Evolutionary conservation across 1,284 basidiomycete genomes (phyloP), one percentile per base, ranked within the genome.

Genomic region (Porodaedalea pini): DNA sequence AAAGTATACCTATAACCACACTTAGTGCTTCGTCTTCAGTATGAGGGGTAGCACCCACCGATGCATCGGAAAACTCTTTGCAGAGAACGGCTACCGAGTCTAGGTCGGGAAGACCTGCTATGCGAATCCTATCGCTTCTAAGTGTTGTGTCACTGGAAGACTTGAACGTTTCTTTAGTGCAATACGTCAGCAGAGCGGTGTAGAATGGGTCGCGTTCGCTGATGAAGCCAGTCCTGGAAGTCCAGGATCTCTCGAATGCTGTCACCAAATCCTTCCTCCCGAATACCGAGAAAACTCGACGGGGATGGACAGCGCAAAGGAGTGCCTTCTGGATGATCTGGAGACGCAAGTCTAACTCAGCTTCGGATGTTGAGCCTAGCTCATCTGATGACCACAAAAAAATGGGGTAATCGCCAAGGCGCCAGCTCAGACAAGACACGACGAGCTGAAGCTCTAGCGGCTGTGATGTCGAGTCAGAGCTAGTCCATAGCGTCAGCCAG

Each of bases 401-500:
- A 57, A 81, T 72, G 27, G 80, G 81, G 58, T 79, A 74, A 37
- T 77, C 70, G 54, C 80, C 76, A 39, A 75, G 63, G 11, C 70
- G 70, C 61, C 71, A 75, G 53, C 66, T 69, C 55, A 77, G 70
- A 62, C 78, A 81, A n/a, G 81, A 70, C 49, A 82, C 56, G 40
- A 77, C 73, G 44, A 81, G 64, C 39, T 81, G 77, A 49, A 81
- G 72, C 11, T 68, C 70, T 13, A 73, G 71, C 23, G 63, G 58
- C 10, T 59, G 54, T 23, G 67, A 67, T 11, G 66, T 58, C 17
- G 70, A 47, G 15, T 71, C 65, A 15, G 29, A 4, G 8, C 64
- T 63, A 31, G 73, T 74, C 78, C 78, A 81, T n/a, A 79, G 56
- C 5, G 79, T 79, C 56, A 82, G 64, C 80, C 81, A 82, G 63